Evolutionary conservation across 225 moss, liverwort and hornwort species (phyloP), one percentile per base, ranked within the genome.

Genomic region (Asterella californica): DNA sequence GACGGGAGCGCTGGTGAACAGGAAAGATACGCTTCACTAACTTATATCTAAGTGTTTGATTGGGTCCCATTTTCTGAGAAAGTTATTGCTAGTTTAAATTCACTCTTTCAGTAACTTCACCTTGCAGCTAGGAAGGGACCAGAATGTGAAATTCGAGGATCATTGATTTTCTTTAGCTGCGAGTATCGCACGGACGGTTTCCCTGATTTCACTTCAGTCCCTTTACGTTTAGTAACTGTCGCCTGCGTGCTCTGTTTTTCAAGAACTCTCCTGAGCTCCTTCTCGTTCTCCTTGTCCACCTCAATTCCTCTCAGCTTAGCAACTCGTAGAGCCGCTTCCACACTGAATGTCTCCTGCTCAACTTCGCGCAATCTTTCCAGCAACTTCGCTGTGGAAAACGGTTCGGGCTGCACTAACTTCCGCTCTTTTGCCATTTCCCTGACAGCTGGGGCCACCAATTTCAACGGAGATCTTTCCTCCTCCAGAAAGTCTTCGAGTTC

Each of bases 221-320:
- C 53, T 2, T 34, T 52, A 17, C 34, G 52, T 25, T 50, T 24
- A 4, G 25, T 4, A 18, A 29, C 15, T 48, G 52, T 27, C 42
- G n/a, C 18, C 21, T 37, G 6, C 67, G 18, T 66, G 18, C 46
- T 79, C 36, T 77, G 79, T 34, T 77, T 64, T 67, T 74, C 75
- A 37, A 86, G 27, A 25, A 78, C 86, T 18, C 59, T 53, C 70
- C 52, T 83, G 18, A 86, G 75, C 1, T 62, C 68, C 12, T 68
- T 73, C 53, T 34, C 78, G 48, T 86, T 83, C n/a, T 70, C 8
- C 25, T 81, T 59, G 69, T 80, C 77, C 57, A 86, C 42, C 32
- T 53, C 70, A 30, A 86, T 83, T 48, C 86, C 83, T 70, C 74
- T 86, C 0, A 64, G 15, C 70, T 86, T 86, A 42, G 86, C 86